These are phyloP conservation scores for Mediolabrus comicus DNA, from an alignment of 108 stramenopile species.

Conservation along the genomic window DNA sequence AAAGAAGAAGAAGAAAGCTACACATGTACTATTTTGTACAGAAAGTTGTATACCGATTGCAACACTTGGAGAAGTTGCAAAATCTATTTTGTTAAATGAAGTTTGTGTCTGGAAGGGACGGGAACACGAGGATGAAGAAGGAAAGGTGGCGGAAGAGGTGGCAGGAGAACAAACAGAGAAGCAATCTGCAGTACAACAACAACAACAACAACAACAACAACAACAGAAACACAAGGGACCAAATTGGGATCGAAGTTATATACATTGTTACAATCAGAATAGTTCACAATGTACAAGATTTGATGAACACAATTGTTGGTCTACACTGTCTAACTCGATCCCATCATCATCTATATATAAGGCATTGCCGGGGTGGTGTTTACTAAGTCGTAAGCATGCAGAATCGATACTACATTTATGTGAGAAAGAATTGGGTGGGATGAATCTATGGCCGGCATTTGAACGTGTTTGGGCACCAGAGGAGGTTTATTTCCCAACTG, in stretches of 20 bases:
- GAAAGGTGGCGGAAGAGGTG: not conserved
- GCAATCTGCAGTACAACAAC: not conserved
- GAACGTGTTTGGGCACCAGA: conserved; percentile 60
- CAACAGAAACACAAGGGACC: not conserved
- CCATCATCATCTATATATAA: conserved; percentile 45
- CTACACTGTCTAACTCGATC: conserved; percentile 27
- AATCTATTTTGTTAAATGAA: conserved; percentile 28
- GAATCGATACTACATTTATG: conserved; percentile 45
- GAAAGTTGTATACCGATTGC: conserved; percentile 52
- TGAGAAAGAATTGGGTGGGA: conserved; percentile 23
- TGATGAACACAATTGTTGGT: conserved; percentile 58
- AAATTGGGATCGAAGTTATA: conserved; percentile 43
- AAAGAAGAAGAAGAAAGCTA: conserved; percentile 35
- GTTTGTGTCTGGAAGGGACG: conserved; percentile 26
- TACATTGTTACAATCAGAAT: conserved; percentile 39
- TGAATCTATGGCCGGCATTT: conserved; percentile 59
- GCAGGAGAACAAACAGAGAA: not conserved
- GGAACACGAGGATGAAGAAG: not conserved
- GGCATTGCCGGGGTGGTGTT: conserved; percentile 62
- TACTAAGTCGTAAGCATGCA: conserved; percentile 50
- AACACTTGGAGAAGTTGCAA: conserved; percentile 32
- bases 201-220: not conserved
- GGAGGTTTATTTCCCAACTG: conserved; percentile 59
- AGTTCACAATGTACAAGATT: conserved; percentile 48
- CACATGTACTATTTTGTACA: conserved; percentile 53